phyloP scores from a whole-genome alignment of 257 asterid genomes.

The Paulownia fortunei region DNA sequence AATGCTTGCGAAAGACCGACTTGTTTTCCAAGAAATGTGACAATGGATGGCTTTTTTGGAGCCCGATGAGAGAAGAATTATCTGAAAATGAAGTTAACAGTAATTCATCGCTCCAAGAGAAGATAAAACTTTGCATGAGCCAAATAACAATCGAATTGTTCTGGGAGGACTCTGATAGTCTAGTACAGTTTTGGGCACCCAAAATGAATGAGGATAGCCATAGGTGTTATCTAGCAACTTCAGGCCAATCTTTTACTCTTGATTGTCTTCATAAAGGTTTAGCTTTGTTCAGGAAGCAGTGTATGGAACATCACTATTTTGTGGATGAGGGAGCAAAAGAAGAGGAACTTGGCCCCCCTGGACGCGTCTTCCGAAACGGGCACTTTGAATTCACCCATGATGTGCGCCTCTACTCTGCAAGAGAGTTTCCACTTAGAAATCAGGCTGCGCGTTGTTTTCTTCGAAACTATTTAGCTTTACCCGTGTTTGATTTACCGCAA shows the following conservation, averaged over 20 bases:
- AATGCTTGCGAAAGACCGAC: neutral
- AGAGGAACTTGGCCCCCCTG: slow-evolving; percentile 23
- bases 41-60: neutral
- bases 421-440: slow-evolving; percentile 21
- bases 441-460: neutral
- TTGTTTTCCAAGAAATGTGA: neutral
- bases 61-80: neutral
- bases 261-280: neutral
- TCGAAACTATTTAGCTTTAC: neutral
- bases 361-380: neutral
- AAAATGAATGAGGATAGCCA: neutral
- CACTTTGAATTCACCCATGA: neutral
- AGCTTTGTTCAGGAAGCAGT: slow-evolving; percentile 10
- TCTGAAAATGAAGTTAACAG: neutral
- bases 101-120: neutral
- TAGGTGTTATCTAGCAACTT: neutral
- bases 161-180: neutral
- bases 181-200: slow-evolving; percentile 22
- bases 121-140: neutral
- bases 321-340: slow-evolving; percentile 17
- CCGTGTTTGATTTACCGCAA: neutral
- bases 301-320: neutral
- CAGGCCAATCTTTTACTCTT: neutral
- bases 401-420: slow-evolving; percentile 6
- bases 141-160: neutral